phyloP scores from a whole-genome alignment of 345 rosid species.

The Melaleuca alternifolia region DNA sequence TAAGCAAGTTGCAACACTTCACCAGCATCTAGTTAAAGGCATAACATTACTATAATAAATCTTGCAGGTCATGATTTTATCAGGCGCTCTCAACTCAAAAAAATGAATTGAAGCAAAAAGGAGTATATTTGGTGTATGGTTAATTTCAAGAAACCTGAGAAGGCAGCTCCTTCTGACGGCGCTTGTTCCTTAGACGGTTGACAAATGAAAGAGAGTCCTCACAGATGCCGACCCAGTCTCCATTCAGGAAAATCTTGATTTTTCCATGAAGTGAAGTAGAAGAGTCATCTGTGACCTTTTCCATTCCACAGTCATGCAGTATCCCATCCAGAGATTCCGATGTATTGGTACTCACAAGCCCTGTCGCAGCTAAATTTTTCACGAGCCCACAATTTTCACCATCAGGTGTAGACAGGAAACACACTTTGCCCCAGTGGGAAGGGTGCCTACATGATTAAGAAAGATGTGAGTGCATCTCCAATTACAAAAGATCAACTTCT shows the following conservation, averaged over 20 bases:
- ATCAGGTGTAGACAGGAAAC: slow-evolving; percentile 91
- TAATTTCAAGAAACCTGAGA: slow-evolving; percentile 35
- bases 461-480: background rate
- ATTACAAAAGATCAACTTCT: background rate
- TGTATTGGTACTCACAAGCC: slow-evolving; percentile 54
- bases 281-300: slow-evolving; percentile 44
- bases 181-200: slow-evolving; percentile 38
- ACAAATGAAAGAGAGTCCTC: slow-evolving; percentile 49
- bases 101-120: background rate
- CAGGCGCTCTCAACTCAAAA: background rate
- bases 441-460: slow-evolving; percentile 50
- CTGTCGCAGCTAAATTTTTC: slow-evolving; percentile 73
- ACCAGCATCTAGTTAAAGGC: background rate
- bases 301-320: slow-evolving; percentile 60
- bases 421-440: slow-evolving; percentile 95
- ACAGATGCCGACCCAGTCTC: slow-evolving; percentile 86
- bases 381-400: slow-evolving; percentile 99
- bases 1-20: background rate
- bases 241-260: slow-evolving; percentile 66
- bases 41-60: background rate
- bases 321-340: slow-evolving; percentile 33
- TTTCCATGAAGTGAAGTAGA: slow-evolving; percentile 32
- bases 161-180: slow-evolving; percentile 51
- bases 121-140: background rate
- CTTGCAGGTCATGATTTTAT: background rate